Conservation (phyloP, 768 basidiomycete genomes). For the Mycena haematopus region DNA sequence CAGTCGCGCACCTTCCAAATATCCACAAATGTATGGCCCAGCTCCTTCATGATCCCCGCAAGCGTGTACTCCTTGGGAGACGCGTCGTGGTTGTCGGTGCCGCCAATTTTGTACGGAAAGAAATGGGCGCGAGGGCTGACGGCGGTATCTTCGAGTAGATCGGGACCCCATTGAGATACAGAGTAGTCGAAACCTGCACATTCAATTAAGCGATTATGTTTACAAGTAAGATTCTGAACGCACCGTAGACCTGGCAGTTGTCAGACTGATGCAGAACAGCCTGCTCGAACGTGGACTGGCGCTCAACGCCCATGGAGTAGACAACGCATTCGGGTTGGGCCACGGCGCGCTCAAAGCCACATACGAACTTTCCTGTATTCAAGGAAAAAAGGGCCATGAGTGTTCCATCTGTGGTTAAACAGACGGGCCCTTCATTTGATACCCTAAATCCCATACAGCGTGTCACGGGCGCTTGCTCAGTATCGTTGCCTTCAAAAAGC, state of each 20-base stretch:
- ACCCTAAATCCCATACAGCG: too few relatives aligned
- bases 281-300: conserved; percentile 54
- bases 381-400: background rate
- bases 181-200: conserved; percentile 26
- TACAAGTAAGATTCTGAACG: background rate
- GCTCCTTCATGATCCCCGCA: conserved; percentile 48
- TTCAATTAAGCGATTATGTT: background rate
- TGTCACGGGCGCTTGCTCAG: too few relatives aligned
- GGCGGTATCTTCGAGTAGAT: conserved; percentile 36
- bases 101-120: conserved; percentile 47
- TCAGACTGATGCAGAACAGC: conserved; percentile 39
- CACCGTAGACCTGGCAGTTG: conserved; percentile 45
- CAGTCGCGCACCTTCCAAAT: conserved; percentile 12
- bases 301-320: conserved; percentile 52
- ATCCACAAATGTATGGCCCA: conserved; percentile 38
- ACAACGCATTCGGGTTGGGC: conserved; percentile 48
- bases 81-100: conserved; percentile 42
- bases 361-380: conserved; percentile 52
- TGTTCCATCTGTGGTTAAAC: too few relatives aligned
- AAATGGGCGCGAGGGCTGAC: conserved; percentile 49
- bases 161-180: conserved; percentile 32
- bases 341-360: conserved; percentile 50
- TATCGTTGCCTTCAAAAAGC: too few relatives aligned
- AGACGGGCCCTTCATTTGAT: too few relatives aligned
- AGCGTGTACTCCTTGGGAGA: conserved; percentile 51